Conservation (phyloP, 805 yeast genomes). For the Ogataea corticis region DNA sequence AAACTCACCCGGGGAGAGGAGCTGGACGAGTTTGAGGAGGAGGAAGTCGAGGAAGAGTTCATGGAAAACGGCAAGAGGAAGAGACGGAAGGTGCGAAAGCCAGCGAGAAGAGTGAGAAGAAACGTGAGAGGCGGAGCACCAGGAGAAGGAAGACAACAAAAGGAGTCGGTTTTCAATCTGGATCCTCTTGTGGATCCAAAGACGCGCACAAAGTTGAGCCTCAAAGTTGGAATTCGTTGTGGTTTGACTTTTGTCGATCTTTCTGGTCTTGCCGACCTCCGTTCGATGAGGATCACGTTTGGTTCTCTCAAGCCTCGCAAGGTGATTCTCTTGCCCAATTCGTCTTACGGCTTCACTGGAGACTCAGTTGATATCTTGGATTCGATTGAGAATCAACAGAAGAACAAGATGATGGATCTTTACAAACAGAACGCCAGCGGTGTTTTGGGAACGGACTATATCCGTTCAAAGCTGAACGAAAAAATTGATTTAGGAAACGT, state of each 20-base stretch:
- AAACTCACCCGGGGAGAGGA: slow-evolving; percentile 27
- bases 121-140: slow-evolving; percentile 18
- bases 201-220: slow-evolving; percentile 8
- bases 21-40: slow-evolving; percentile 22
- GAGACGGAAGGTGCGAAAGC: slow-evolving; percentile 16
- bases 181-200: slow-evolving; percentile 29
- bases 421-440: slow-evolving; percentile 19
- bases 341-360: slow-evolving; percentile 25
- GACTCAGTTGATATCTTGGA: slow-evolving; percentile 23
- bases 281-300: slow-evolving; percentile 77
- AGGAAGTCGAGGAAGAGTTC: slow-evolving; percentile 29
- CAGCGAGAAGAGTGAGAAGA: slow-evolving; percentile 37
- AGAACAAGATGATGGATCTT: slow-evolving; percentile 17
- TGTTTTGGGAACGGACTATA: slow-evolving; percentile 27
- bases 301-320: slow-evolving; percentile 79
- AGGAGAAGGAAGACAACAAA: slow-evolving; percentile 26
- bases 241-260: slow-evolving; percentile 76
- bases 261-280: slow-evolving; percentile 78
- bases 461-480: slow-evolving; percentile 39
- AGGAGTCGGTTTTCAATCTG: slow-evolving; percentile 22
- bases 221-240: slow-evolving; percentile 55
- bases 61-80: slow-evolving; percentile 25
- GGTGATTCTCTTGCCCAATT: slow-evolving; percentile 48
- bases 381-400: slow-evolving; percentile 22
- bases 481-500: slow-evolving; percentile 53